Conservation (phyloP, 1,284 basidiomycete species). For the Cutaneotrichosporon mucoides region DNA sequence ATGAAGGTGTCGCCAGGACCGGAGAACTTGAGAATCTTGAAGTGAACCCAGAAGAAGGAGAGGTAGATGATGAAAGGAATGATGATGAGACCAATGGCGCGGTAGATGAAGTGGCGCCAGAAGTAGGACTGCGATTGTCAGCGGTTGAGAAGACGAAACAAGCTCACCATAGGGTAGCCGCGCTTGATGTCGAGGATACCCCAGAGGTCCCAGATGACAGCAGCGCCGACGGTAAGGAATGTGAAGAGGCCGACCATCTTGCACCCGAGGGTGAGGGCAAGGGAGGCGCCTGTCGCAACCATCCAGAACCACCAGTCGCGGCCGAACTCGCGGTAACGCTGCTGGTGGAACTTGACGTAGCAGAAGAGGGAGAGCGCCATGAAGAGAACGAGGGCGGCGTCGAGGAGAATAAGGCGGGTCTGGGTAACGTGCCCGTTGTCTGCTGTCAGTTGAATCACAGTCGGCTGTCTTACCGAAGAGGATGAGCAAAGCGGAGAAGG, state of each 20-base stretch:
- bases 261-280: slow-evolving; percentile 94
- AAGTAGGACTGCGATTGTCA: slow-evolving; percentile 68
- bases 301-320: slow-evolving; percentile 95
- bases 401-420: slow-evolving; percentile 91
- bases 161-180: slow-evolving; percentile 73
- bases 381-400: slow-evolving; percentile 93
- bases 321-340: slow-evolving; percentile 86
- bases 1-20: slow-evolving; percentile 96
- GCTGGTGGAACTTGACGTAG: slow-evolving; percentile 94
- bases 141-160: neutral
- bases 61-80: slow-evolving; percentile 88
- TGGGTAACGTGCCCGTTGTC: slow-evolving; percentile 97
- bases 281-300: slow-evolving; percentile 79
- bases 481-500: slow-evolving; percentile 79
- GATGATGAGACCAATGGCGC: slow-evolving; percentile 79
- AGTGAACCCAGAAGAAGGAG: slow-evolving; percentile 95
- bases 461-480: slow-evolving; percentile 65
- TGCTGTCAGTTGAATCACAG: slow-evolving; percentile 36
- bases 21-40: slow-evolving; percentile 80
- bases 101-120: slow-evolving; percentile 80
- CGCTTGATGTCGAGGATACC: slow-evolving; percentile 77
- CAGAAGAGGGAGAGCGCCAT: slow-evolving; percentile 88
- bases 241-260: slow-evolving; percentile 98
- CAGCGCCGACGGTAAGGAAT: slow-evolving; percentile 81
- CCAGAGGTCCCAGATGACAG: slow-evolving; percentile 93